Conservation (phyloP, 352 stramenopile genomes). For the Phytophthora brassicae region DNA sequence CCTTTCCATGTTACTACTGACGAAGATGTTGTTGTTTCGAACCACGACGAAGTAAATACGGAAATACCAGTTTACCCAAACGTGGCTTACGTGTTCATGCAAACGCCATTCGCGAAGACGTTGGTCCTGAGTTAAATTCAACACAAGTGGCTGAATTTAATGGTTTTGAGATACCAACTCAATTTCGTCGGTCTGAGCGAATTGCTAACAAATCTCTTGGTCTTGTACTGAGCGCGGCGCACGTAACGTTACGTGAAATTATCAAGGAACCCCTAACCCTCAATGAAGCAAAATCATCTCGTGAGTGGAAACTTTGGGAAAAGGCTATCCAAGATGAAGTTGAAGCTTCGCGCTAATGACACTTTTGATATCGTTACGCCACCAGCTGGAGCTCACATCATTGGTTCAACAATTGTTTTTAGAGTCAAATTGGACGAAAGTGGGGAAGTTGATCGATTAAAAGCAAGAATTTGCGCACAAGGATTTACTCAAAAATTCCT, state of each 20-base stretch:
- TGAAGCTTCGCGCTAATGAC: slow-evolving; percentile 1
- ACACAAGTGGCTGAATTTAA: too few relatives aligned
- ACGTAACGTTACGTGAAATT: neutral
- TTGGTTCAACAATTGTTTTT: slow-evolving; percentile 7
- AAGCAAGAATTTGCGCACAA: too few relatives aligned
- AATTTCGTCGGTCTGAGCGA: slow-evolving; percentile 1
- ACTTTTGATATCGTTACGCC: slow-evolving; percentile 12
- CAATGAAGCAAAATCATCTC: neutral
- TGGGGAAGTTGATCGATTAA: slow-evolving; percentile 8
- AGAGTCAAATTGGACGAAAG: neutral
- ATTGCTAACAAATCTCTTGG: neutral
- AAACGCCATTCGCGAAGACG: too few relatives aligned
- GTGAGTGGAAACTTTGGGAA: slow-evolving; percentile 1
- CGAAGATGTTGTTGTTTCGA: neutral
- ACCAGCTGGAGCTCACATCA: neutral
- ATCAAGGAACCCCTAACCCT: slow-evolving; percentile 4
- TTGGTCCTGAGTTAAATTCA: too few relatives aligned
- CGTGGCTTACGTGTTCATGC: too few relatives aligned
- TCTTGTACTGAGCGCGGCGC: neutral
- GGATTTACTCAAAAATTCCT: slow-evolving; percentile 12
- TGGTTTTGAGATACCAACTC: too few relatives aligned
- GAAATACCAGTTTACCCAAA: too few relatives aligned
- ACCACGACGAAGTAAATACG: too few relatives aligned
- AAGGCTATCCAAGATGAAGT: slow-evolving; percentile 5
- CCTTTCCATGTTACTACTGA: neutral